These are phyloP conservation scores for Sporothrix protearum DNA, from an alignment of 2,329 filamentous ascomycete species.

Conservation along the genomic window DNA sequence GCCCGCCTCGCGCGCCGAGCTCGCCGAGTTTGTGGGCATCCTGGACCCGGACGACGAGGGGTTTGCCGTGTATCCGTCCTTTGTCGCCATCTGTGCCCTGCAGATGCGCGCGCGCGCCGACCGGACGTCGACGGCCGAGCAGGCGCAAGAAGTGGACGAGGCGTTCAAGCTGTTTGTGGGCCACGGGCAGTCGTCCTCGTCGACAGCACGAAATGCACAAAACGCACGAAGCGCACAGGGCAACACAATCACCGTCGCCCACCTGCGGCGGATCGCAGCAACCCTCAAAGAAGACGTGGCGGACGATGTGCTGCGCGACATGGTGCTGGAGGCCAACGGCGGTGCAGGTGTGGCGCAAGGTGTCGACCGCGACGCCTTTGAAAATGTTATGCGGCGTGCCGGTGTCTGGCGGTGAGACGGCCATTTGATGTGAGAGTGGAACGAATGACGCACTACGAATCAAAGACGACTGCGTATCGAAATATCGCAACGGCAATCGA, in stretches of 20 bases:
- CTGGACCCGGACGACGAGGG: slow-evolving; percentile 81
- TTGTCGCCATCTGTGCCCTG: slow-evolving; percentile 83
- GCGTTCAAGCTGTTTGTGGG: slow-evolving; percentile 79
- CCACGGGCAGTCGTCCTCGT: slow-evolving; percentile 32
- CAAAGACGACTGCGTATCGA: no score
- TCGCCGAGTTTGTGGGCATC: slow-evolving; percentile 71
- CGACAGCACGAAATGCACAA: no score
- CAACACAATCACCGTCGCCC: slow-evolving; percentile 70
- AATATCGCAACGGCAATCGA: background rate
- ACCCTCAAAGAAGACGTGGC: slow-evolving; percentile 73
- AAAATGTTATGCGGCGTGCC: slow-evolving; percentile 77
- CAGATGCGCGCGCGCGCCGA: slow-evolving; percentile 65
- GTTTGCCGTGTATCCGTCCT: slow-evolving; percentile 72
- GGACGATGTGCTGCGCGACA: slow-evolving; percentile 80
- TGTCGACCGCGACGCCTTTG: slow-evolving; percentile 76
- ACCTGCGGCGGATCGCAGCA: slow-evolving; percentile 74
- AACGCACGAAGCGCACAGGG: slow-evolving; percentile 10
- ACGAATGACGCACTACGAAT: background rate
- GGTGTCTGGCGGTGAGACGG: slow-evolving; percentile 68
- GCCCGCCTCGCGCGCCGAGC: slow-evolving; percentile 60
- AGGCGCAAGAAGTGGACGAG: slow-evolving; percentile 67
- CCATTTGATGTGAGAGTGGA: background rate
- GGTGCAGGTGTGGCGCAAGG: slow-evolving; percentile 67
- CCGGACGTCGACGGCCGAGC: slow-evolving; percentile 43
- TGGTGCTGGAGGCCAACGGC: slow-evolving; percentile 92